Evolutionary conservation across 2,329 filamentous ascomycete genomes (phyloP).

Genomic region (Fusarium protoensiforme): DNA sequence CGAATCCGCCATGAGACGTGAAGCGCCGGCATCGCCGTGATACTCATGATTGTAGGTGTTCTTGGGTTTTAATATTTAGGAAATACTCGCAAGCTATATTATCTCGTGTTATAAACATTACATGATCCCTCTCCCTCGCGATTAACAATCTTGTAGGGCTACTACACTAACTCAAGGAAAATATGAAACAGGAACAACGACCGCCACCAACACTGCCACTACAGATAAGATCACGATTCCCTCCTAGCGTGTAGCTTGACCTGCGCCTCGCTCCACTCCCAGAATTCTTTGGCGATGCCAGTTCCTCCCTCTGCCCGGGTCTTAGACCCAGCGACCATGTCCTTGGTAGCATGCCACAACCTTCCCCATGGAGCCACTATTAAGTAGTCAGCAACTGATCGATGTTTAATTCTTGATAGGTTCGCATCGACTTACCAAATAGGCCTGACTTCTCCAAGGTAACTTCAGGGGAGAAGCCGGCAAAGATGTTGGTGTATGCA

Average conservation of each 20-base stretch:
- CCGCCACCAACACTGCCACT: not conserved
- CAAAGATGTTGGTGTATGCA: constrained; percentile 61
- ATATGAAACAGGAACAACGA: not conserved
- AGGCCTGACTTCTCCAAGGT: constrained; percentile 43
- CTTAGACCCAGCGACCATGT: constrained; percentile 44
- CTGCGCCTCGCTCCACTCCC: constrained; percentile 53
- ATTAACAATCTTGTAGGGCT: not conserved
- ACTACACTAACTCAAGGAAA: not conserved
- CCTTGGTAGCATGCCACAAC: constrained; percentile 44
- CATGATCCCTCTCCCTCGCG: not conserved
- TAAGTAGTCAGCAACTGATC: not conserved
- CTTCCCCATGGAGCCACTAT: constrained; percentile 53
- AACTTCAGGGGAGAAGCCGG: constrained; percentile 57
- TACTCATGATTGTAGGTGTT: not conserved
- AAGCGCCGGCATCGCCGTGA: not conserved
- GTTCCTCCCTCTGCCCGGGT: constrained; percentile 48
- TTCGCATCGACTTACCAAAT: constrained; percentile 20
- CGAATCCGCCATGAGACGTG: not conserved
- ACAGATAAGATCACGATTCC: not conserved
- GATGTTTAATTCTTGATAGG: not conserved
- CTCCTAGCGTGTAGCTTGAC: constrained; percentile 35
- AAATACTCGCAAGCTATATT: not conserved
- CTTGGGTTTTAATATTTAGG: not conserved
- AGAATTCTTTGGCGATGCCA: constrained; percentile 48
- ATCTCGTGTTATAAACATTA: not conserved